These are phyloP conservation scores for Hericium coralloides DNA, from an alignment of 768 basidiomycete species.

Conservation along the genomic window DNA sequence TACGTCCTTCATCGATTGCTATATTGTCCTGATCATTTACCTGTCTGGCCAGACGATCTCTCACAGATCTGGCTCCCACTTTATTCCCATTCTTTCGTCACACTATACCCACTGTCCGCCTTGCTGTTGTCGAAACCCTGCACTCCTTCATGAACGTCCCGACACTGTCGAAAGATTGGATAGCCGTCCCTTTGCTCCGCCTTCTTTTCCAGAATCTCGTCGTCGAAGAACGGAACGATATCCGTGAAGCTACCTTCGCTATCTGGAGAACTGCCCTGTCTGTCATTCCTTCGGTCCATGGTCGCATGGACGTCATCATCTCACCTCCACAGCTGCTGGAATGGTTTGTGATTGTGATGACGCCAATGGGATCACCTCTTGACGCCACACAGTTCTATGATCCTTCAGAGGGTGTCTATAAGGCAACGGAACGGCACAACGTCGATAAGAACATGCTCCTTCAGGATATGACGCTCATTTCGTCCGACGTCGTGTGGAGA, in stretches of 20 bases:
- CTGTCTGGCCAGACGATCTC: slow-evolving; percentile 50
- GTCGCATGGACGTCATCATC: slow-evolving; percentile 43
- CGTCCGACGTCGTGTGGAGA: slow-evolving; percentile 65
- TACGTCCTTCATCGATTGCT: slow-evolving; percentile 30
- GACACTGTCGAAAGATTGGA: slow-evolving; percentile 73
- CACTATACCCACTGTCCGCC: slow-evolving; percentile 86
- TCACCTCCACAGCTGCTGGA: slow-evolving; percentile 56
- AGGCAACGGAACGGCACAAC: slow-evolving; percentile 65
- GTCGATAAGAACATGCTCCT: slow-evolving; percentile 94
- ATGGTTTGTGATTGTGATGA: slow-evolving; percentile 88
- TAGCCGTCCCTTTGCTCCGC: slow-evolving; percentile 64
- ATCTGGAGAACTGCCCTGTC: slow-evolving; percentile 70
- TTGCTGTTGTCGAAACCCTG: slow-evolving; percentile 86
- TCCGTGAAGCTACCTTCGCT: slow-evolving; percentile 60
- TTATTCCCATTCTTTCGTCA: slow-evolving; percentile 97
- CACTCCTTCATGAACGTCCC: slow-evolving; percentile 77
- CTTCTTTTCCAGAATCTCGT: slow-evolving; percentile 92
- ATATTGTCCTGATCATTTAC: slow-evolving; percentile 2
- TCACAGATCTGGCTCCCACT: slow-evolving; percentile 76
- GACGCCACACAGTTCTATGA: slow-evolving; percentile 63
- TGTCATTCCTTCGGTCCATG: slow-evolving; percentile 37
- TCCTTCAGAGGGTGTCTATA: slow-evolving; percentile 39
- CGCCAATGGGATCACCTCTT: slow-evolving; percentile 75
- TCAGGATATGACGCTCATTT: slow-evolving; percentile 81
- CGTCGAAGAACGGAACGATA: slow-evolving; percentile 82